Evolutionary conservation across 768 basidiomycete genomes (phyloP), one percentile per base, ranked within the genome.

Genomic region (Leccinum barrowsii): DNA sequence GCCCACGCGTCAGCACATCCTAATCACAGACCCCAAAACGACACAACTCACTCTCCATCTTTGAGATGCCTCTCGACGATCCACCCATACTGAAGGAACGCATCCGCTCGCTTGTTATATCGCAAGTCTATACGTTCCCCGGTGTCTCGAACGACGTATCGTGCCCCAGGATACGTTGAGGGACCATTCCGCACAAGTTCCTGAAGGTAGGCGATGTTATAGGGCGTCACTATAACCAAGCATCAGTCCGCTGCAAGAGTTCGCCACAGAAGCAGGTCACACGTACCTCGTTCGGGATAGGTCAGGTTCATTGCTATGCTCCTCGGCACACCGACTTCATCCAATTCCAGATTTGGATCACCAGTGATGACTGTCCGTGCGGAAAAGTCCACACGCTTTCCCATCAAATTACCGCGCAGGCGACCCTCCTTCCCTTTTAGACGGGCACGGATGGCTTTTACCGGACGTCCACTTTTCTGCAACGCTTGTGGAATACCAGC

Each of bases 401-500:
- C 97, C 97, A 98, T 98, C 74, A 99, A 71, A 72, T 98, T 99
- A 34, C 97, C 97, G 73, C 97, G 87, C 53, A 99, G 82, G 68
- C 97, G 91, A 42, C 97, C 97, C 74, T 99, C 97, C 74, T 99
- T 98, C 52, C 97, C 97, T 81, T 99, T 99, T 56, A 99, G 82
- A 47, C 97, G 89, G 5, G 96, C 94, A 58, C 97, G 93, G 67
- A 99, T 98, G 35, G 97, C 95, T 74, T 99, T 99, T 59, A 99
- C 90, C 26, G 97, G 95, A 58, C 97, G 85, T 30, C 97, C 97
- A 44, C 93, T 95, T 74, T 98, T 98, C 69, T 98, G 97, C 64
- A 96, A 76, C 2, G 97, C 94, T 69, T 98, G 96, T 1, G 97
- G 97, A 35, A 98, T 92, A 48, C 97, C 97, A 34, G 97, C 94